Evolutionary conservation across 2,329 filamentous ascomycete genomes (phyloP).

Genomic region (Lojkania enalia): DNA sequence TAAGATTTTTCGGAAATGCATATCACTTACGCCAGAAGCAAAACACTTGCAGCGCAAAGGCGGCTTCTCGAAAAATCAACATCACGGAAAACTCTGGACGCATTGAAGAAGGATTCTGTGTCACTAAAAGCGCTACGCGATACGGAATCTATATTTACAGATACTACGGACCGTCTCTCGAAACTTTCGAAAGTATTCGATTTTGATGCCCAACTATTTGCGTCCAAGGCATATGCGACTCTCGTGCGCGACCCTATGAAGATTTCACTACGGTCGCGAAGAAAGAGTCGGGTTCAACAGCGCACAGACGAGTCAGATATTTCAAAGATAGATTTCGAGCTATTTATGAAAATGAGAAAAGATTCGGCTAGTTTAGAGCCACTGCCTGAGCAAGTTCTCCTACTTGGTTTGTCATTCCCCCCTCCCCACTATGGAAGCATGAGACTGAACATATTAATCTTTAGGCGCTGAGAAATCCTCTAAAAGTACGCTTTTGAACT

Average conservation of each 20-base stretch:
- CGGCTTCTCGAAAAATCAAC: conserved; percentile 7
- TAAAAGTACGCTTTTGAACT: too few relatives aligned
- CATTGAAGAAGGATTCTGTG: conserved; percentile 10
- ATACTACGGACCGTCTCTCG: conserved; percentile 15
- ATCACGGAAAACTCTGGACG: conserved; percentile 10
- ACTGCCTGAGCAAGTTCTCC: too few relatives aligned
- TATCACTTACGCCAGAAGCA: conserved; percentile 5
- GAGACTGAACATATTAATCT: too few relatives aligned
- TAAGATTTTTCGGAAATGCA: too few relatives aligned
- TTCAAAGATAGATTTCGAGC: too few relatives aligned
- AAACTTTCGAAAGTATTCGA: conserved; percentile 18
- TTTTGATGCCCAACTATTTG: conserved; percentile 17
- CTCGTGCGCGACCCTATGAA: background rate
- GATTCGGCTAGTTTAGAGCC: too few relatives aligned
- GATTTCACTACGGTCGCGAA: background rate
- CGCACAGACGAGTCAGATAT: background rate
- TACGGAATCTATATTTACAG: conserved; percentile 5
- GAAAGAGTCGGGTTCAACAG: background rate
- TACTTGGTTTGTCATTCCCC: too few relatives aligned
- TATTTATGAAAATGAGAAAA: too few relatives aligned
- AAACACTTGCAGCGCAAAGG: conserved; percentile 16
- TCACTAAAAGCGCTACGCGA: conserved; percentile 18
- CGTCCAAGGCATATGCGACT: conserved; percentile 8
- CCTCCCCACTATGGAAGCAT: too few relatives aligned
- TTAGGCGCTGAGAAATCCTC: too few relatives aligned